Evolutionary conservation across 2,329 filamentous ascomycete genomes (phyloP).

Genomic region (Exophiala bonariae): DNA sequence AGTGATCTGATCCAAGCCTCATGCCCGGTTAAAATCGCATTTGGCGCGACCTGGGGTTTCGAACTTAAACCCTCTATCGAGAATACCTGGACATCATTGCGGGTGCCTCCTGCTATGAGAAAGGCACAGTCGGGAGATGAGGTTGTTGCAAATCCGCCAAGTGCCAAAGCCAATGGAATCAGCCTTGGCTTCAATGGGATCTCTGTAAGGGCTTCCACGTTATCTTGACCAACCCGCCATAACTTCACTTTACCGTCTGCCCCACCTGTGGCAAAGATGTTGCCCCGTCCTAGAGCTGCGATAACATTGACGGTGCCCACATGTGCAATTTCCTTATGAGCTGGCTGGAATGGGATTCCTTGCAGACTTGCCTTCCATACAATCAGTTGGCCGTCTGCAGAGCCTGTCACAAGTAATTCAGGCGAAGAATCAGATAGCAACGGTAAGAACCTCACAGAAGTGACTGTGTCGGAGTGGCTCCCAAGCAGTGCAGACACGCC

Average conservation of each 20-base stretch:
- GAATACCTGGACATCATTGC: constrained; percentile 77
- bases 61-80: constrained; percentile 51
- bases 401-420: constrained; percentile 72
- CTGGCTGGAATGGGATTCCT: constrained; percentile 39
- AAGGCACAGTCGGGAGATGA: constrained; percentile 53
- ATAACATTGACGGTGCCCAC: constrained; percentile 71
- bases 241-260: constrained; percentile 63
- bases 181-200: constrained; percentile 74
- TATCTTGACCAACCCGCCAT: constrained; percentile 61
- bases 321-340: constrained; percentile 63
- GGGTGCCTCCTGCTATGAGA: constrained; percentile 84
- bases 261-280: constrained; percentile 59
- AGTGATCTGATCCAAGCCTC: constrained; percentile 93
- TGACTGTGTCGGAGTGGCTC: constrained; percentile 78
- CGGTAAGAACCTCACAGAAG: constrained; percentile 77
- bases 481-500: constrained; percentile 69
- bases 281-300: constrained; percentile 44
- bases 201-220: constrained; percentile 62
- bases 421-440: constrained; percentile 40
- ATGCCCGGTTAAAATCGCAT: constrained; percentile 80
- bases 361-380: constrained; percentile 52
- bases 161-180: constrained; percentile 75
- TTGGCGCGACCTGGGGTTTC: constrained; percentile 61
- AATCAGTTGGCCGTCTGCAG: constrained; percentile 74
- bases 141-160: constrained; percentile 59